Percentiles rank a stretch among this genome's conserved stretches.
phyloP scores from a whole-genome alignment of 345 rosid species.

The Theobroma cacao region DNA sequence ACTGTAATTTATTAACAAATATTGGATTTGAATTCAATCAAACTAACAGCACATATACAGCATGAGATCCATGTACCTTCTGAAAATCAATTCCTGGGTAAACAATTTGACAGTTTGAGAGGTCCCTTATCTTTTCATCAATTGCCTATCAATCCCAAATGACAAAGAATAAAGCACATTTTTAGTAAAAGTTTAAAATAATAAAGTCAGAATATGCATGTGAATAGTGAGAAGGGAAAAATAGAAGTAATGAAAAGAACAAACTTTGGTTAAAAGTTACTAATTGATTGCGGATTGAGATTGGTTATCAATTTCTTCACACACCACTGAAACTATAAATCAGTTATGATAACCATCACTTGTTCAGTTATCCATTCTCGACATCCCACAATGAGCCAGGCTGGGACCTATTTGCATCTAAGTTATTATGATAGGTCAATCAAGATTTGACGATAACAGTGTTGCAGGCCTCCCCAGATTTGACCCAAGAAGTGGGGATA shows the following conservation, averaged over 20 bases:
- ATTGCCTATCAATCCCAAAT: constrained; percentile 60
- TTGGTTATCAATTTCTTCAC: neutral
- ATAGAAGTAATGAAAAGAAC: neutral
- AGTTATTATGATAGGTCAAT: neutral
- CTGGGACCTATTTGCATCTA: neutral
- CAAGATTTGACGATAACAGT: neutral
- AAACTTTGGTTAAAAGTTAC: neutral
- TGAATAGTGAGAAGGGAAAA: neutral
- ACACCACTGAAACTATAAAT: neutral
- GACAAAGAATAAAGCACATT: constrained; percentile 10
- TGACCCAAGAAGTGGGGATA: neutral
- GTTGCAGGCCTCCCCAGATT: neutral
- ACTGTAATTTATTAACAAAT: constrained; percentile 4
- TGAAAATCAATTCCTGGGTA: constrained; percentile 70
- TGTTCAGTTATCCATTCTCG: neutral
- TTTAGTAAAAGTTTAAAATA: neutral
- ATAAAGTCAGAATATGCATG: neutral
- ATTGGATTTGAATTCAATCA: neutral
- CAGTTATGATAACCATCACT: neutral
- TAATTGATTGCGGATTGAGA: neutral
- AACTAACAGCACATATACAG: constrained; percentile 1
- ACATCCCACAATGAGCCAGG: neutral
- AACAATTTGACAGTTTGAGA: constrained; percentile 85
- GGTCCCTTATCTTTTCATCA: constrained; percentile 93
- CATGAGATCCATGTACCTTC: constrained; percentile 50